A percentile compares a stretch with the other conserved stretches of the same genome.
These are phyloP conservation scores for Aspergillus clavatus DNA, from an alignment of 2,329 filamentous ascomycete genomes.

Conservation along the genomic window DNA sequence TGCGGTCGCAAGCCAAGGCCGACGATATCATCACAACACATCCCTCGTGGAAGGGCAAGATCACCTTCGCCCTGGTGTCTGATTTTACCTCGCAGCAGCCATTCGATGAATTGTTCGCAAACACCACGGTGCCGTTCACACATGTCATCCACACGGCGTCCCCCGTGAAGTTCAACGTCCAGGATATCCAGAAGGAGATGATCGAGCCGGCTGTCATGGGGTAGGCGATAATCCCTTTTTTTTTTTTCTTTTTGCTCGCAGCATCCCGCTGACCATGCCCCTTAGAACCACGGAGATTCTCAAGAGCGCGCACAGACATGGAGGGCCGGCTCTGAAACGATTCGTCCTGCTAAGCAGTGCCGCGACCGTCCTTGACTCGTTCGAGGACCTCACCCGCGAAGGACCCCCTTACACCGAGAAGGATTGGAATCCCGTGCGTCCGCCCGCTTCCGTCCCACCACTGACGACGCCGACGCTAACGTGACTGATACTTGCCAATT, in stretches of 20 bases:
- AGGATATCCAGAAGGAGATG: conserved; percentile 41
- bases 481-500: background rate
- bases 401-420: conserved; percentile 23
- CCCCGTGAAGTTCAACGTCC: conserved; percentile 51
- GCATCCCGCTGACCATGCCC: too few relatives aligned
- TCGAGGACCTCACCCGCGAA: conserved; percentile 14
- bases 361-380: conserved; percentile 26
- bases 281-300: conserved; percentile 18
- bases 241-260: too few relatives aligned
- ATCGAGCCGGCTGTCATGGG: conserved; percentile 51
- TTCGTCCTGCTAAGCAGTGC: conserved; percentile 36
- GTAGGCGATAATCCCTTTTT: conserved; percentile 36
- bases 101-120: conserved; percentile 30
- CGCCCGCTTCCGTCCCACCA: too few relatives aligned
- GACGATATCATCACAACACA: conserved; percentile 49
- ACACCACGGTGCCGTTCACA: conserved; percentile 34
- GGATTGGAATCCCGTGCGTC: conserved; percentile 16
- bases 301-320: conserved; percentile 7
- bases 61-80: conserved; percentile 45
- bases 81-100: conserved; percentile 29
- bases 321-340: conserved; percentile 10
- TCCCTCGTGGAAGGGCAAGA: conserved; percentile 35
- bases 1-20: conserved; percentile 9
- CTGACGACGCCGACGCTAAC: too few relatives aligned
- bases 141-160: conserved; percentile 60